A percentile compares a stretch with the other conserved stretches of the same genome.
Evolutionary conservation across 139 green algal species (phyloP).

Genomic region (Chlamydomonas sphaeroides): DNA sequence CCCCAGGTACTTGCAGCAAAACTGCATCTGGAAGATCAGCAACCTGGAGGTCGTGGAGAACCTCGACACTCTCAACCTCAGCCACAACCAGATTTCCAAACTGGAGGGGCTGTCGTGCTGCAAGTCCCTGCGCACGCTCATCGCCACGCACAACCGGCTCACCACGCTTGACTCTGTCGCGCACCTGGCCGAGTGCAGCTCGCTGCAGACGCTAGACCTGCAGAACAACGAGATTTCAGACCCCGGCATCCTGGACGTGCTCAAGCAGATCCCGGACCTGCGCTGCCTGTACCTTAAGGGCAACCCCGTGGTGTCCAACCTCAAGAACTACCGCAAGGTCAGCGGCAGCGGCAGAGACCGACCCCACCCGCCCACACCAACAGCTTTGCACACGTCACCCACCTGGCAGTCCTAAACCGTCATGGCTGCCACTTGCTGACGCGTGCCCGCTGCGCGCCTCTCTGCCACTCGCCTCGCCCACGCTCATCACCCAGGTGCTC

Average conservation of each 20-base stretch:
- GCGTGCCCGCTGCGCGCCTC: too few relatives aligned
- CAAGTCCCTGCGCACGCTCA: constrained; percentile 71
- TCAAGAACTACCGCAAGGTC: constrained; percentile 82
- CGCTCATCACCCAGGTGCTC: too few relatives aligned
- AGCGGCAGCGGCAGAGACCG: too few relatives aligned
- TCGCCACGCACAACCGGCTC: constrained; percentile 76
- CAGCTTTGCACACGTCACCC: too few relatives aligned
- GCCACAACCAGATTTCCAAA: constrained; percentile 74
- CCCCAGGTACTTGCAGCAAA: constrained; percentile 88
- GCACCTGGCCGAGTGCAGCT: constrained; percentile 58
- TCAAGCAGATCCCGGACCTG: constrained; percentile 73
- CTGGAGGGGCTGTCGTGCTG: constrained; percentile 67
- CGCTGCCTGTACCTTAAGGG: constrained; percentile 89
- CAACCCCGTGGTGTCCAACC: constrained; percentile 80
- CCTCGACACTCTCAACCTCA: constrained; percentile 87
- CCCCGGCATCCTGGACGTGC: constrained; percentile 58
- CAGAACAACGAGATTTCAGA: constrained; percentile 82
- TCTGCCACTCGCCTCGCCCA: too few relatives aligned
- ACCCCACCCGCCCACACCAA: too few relatives aligned
- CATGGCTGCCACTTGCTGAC: too few relatives aligned
- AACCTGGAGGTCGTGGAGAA: constrained; percentile 64
- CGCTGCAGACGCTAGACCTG: constrained; percentile 78
- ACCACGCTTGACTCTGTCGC: constrained; percentile 50
- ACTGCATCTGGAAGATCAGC: constrained; percentile 65
- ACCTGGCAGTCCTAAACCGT: too few relatives aligned